A percentile compares a stretch with the other conserved stretches of the same genome.
These are phyloP conservation scores for Hypoxylon fuscum DNA, from an alignment of 495 filamentous ascomycete genomes.

Conservation along the genomic window DNA sequence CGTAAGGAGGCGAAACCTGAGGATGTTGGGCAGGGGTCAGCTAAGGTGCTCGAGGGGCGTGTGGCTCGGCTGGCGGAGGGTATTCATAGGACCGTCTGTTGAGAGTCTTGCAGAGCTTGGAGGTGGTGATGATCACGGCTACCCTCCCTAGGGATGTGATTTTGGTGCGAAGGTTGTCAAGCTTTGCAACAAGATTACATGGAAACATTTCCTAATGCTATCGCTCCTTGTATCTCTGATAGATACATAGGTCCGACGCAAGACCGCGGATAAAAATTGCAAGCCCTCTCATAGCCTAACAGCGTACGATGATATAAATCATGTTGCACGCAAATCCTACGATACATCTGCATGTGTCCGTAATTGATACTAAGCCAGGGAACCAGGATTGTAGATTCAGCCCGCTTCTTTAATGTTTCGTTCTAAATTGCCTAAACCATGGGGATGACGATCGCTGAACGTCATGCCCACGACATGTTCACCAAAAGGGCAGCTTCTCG, in stretches of 20 bases:
- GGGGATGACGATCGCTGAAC: slow-evolving; percentile 11
- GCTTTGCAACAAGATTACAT: too few relatives aligned
- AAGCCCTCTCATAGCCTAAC: not conserved
- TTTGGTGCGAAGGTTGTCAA: too few relatives aligned
- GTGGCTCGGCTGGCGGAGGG: slow-evolving; percentile 62
- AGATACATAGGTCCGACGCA: too few relatives aligned
- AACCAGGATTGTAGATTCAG: not conserved
- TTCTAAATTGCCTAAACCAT: slow-evolving; percentile 29
- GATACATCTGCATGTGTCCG: too few relatives aligned
- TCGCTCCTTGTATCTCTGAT: too few relatives aligned
- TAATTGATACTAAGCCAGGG: not conserved
- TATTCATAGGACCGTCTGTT: slow-evolving; percentile 69
- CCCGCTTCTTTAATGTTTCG: not conserved
- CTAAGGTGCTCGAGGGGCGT: slow-evolving; percentile 13
- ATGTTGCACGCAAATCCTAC: too few relatives aligned
- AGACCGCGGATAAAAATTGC: too few relatives aligned
- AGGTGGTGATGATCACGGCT: too few relatives aligned
- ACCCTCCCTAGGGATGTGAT: too few relatives aligned
- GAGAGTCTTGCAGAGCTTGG: slow-evolving; percentile 4
- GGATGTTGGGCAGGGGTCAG: slow-evolving; percentile 32
- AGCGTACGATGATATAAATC: not conserved
- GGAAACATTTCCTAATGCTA: too few relatives aligned
- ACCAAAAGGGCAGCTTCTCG: not conserved
- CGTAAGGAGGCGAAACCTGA: slow-evolving; percentile 32
- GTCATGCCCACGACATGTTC: slow-evolving; percentile 8